Evolutionary conservation across 352 stramenopile genomes (phyloP).

Genomic region (Phytopythium litorale): DNA sequence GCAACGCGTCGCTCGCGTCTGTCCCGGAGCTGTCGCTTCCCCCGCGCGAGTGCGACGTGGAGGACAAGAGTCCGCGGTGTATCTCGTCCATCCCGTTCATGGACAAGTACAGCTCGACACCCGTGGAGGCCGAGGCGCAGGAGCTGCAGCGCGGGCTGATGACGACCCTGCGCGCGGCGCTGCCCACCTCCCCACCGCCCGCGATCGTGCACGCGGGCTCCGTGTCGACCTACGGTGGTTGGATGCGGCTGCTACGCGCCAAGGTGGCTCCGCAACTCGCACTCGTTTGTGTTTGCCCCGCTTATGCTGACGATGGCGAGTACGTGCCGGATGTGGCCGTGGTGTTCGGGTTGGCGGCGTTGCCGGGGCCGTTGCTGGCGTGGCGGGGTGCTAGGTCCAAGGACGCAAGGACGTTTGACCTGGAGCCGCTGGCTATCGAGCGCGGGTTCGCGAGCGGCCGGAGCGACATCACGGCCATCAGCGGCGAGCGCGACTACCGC

Average conservation of each 20-base stretch:
- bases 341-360: constrained; percentile 53
- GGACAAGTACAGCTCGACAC: constrained; percentile 9
- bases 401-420: constrained; percentile 35
- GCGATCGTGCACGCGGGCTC: constrained; percentile 54
- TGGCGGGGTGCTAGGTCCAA: constrained; percentile 59
- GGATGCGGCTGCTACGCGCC: constrained; percentile 39
- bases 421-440: constrained; percentile 47
- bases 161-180: constrained; percentile 24
- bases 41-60: neutral
- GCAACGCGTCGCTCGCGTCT: neutral
- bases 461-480: constrained; percentile 68
- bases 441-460: constrained; percentile 41
- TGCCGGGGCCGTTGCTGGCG: constrained; percentile 46
- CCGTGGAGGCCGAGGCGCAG: constrained; percentile 19
- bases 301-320: constrained; percentile 75
- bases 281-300: constrained; percentile 61
- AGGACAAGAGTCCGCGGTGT: neutral
- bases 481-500: constrained; percentile 72
- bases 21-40: constrained; percentile 1
- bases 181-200: constrained; percentile 20
- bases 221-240: constrained; percentile 77
- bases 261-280: constrained; percentile 28
- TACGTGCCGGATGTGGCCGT: constrained; percentile 66
- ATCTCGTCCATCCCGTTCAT: constrained; percentile 16
- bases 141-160: constrained; percentile 34